Conservation (phyloP, 2,329 filamentous ascomycete species). For the Chaetothyriales sp. region DNA sequence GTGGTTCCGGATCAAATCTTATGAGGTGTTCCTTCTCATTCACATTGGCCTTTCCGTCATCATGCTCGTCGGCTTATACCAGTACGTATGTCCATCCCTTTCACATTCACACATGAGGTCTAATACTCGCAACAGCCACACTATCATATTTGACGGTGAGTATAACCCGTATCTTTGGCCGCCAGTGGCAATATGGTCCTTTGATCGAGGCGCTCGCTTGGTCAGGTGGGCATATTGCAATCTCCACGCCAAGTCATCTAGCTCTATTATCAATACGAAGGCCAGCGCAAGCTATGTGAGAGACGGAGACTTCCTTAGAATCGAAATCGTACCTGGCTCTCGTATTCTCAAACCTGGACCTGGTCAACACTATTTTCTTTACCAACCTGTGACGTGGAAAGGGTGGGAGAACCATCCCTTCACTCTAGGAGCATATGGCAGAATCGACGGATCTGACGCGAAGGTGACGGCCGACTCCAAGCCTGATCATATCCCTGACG, state of each 20-base stretch:
- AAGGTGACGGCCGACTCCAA: slow-evolving; percentile 6
- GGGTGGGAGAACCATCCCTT: slow-evolving; percentile 42
- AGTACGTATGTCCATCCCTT: slow-evolving; percentile 20
- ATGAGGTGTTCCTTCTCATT: slow-evolving; percentile 30
- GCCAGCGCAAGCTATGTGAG: slow-evolving; percentile 32
- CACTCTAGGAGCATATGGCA: slow-evolving; percentile 26
- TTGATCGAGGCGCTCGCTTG: slow-evolving; percentile 35
- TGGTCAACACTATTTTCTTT: slow-evolving; percentile 39
- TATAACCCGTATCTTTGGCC: slow-evolving; percentile 41
- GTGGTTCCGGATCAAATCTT: slow-evolving; percentile 31
- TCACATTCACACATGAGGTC: background rate
- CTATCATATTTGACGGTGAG: slow-evolving; percentile 34
- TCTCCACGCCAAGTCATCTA: slow-evolving; percentile 23
- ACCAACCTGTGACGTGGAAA: slow-evolving; percentile 30
- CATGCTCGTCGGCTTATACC: slow-evolving; percentile 35
- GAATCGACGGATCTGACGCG: slow-evolving; percentile 7
- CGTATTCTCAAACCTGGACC: slow-evolving; percentile 25
- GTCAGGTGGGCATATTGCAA: slow-evolving; percentile 33
- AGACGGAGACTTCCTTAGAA: slow-evolving; percentile 32
- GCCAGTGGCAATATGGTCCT: slow-evolving; percentile 34
- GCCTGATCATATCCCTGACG: slow-evolving; percentile 5
- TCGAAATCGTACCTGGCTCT: slow-evolving; percentile 31
- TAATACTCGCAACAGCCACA: slow-evolving; percentile 26
- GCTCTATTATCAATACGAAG: slow-evolving; percentile 22
- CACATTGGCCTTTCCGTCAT: slow-evolving; percentile 28